phyloP scores from a whole-genome alignment of 306 rosid genomes.

The Hylodesmum podocarpum region DNA sequence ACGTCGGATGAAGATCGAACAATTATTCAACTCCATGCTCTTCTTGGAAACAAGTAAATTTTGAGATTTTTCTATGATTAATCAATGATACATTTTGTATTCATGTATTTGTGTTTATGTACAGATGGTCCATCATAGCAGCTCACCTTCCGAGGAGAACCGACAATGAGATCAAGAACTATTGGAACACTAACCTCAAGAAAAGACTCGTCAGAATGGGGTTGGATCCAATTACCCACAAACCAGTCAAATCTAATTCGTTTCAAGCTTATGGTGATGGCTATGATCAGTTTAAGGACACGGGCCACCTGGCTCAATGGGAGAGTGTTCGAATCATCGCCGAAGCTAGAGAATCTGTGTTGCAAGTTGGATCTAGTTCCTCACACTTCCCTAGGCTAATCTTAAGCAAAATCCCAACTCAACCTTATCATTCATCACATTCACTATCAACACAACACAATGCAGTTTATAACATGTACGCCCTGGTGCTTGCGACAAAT shows the following conservation, averaged over 20 bases:
- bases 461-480: conserved; percentile 21
- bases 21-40: conserved; percentile 40
- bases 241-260: conserved; percentile 1
- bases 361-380: not conserved
- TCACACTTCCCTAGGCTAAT: not conserved
- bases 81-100: too few species aligned
- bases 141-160: conserved; percentile 42
- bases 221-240: conserved; percentile 42
- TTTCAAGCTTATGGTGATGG: not conserved
- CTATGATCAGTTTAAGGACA: not conserved
- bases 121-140: conserved; percentile 50
- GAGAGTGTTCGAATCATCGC: conserved; percentile 45
- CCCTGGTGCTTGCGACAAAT: conserved; percentile 10
- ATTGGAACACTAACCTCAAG: conserved; percentile 46
- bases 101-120: not conserved
- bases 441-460: not conserved
- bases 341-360: conserved; percentile 38
- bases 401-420: conserved; percentile 14
- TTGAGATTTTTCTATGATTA: not conserved
- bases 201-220: conserved; percentile 42
- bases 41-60: conserved; percentile 38
- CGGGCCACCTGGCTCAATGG: conserved; percentile 44
- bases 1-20: conserved; percentile 25
- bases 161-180: conserved; percentile 48
- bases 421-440: conserved; percentile 4